These are phyloP conservation scores for Nicotiana benthamiana DNA, from an alignment of 257 asterid species.

Conservation along the genomic window DNA sequence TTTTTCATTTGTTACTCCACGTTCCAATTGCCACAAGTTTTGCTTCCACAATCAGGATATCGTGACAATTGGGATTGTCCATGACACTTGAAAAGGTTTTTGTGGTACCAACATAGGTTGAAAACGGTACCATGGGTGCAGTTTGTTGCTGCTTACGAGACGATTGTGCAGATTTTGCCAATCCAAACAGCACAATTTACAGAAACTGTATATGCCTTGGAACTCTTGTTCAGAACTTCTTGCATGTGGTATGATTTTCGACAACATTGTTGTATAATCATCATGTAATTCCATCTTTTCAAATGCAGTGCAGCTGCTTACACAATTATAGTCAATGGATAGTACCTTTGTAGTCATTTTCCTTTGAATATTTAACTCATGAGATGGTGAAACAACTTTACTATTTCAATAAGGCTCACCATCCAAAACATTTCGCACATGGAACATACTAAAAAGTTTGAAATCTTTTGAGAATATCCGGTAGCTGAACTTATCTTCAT, in stretches of 20 bases:
- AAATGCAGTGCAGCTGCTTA: background rate
- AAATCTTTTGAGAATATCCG: background rate
- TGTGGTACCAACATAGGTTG: conserved; percentile 1
- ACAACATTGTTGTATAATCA: background rate
- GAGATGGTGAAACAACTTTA: background rate
- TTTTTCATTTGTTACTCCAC: background rate
- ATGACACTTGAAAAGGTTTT: conserved; percentile 4
- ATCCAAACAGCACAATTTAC: conserved; percentile 52
- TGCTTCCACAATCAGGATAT: background rate
- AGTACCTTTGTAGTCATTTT: background rate
- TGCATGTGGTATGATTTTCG: conserved; percentile 53
- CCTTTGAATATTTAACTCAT: background rate
- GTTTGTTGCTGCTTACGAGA: conserved; percentile 75
- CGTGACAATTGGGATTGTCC: background rate
- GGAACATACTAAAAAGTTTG: background rate
- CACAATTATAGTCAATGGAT: background rate
- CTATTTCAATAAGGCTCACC: background rate
- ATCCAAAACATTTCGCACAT: background rate
- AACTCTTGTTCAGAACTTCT: conserved; percentile 49
- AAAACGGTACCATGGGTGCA: conserved; percentile 57
- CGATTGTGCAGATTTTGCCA: conserved; percentile 59
- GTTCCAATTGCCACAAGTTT: background rate
- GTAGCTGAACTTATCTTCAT: background rate
- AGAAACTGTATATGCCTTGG: conserved; percentile 63
- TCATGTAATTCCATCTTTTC: background rate